A percentile compares a stretch with the other conserved stretches of the same genome.
phyloP scores from a whole-genome alignment of 2,329 filamentous ascomycete species.

The Pseudonectria foliicola region DNA sequence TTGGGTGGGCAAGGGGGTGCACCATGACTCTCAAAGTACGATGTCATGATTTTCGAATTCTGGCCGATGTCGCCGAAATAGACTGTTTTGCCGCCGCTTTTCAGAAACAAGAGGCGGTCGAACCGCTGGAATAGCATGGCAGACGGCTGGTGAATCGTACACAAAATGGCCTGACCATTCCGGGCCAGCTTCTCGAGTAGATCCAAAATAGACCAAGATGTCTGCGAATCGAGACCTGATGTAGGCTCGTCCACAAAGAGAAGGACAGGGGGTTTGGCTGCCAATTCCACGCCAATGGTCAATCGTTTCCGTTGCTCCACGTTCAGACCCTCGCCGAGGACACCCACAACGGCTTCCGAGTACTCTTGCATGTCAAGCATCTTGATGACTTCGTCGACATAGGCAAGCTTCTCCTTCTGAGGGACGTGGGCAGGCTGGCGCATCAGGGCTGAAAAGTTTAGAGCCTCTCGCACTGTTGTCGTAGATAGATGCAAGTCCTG shows the following conservation, averaged over 20 bases:
- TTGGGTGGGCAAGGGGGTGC: conserved; percentile 43
- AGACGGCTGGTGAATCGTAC: conserved; percentile 46
- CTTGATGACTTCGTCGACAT: conserved; percentile 70
- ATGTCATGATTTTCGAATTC: conserved; percentile 43
- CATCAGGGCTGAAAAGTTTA: conserved; percentile 76
- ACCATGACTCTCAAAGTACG: conserved; percentile 58
- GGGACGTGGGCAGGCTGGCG: conserved; percentile 65
- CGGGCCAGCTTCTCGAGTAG: conserved; percentile 52
- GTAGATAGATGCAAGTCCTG: conserved; percentile 79
- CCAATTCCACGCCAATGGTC: conserved; percentile 50
- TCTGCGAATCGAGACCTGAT: conserved; percentile 51
- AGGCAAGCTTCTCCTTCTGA: conserved; percentile 65
- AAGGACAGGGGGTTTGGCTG: conserved; percentile 45
- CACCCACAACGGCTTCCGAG: conserved; percentile 54
- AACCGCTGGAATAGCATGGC: conserved; percentile 44
- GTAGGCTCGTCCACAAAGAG: conserved; percentile 54
- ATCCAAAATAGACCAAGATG: conserved; percentile 50
- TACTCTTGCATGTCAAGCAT: conserved; percentile 58
- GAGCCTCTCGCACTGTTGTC: conserved; percentile 73
- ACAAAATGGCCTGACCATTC: conserved; percentile 40
- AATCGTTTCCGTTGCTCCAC: conserved; percentile 52
- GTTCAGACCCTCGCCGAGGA: conserved; percentile 50
- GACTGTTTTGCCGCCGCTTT: conserved; percentile 53
- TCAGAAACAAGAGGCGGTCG: conserved; percentile 53
- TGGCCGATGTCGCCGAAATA: conserved; percentile 59